Percentiles rank a stretch among this genome's conserved stretches.
Conservation (phyloP, 2,329 filamentous ascomycete genomes). For the Blastomyces percursus region DNA sequence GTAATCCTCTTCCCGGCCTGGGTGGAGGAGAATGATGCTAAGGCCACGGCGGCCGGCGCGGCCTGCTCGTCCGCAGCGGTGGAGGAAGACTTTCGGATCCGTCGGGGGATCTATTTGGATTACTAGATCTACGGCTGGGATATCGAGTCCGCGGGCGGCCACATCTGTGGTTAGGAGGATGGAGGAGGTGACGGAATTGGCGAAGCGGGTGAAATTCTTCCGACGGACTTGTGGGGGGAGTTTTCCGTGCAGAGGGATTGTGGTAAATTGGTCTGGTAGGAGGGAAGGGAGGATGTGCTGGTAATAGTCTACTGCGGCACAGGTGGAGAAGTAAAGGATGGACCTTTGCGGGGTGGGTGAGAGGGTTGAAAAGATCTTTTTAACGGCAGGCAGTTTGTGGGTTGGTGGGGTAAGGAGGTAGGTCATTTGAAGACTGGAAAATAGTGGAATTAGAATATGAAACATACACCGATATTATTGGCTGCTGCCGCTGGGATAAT, state of each 20-base stretch:
- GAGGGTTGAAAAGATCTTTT: conserved; percentile 57
- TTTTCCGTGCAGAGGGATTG: conserved; percentile 84
- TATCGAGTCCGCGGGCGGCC: conserved; percentile 80
- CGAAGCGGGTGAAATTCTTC: conserved; percentile 75
- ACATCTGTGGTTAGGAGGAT: conserved; percentile 89
- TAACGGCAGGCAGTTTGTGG: conserved; percentile 67
- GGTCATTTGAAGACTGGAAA: conserved; percentile 64
- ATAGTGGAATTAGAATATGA: not conserved
- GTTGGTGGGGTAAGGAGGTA: conserved; percentile 66
- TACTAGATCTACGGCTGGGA: conserved; percentile 82
- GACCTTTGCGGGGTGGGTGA: conserved; percentile 68
- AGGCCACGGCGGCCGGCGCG: conserved; percentile 60
- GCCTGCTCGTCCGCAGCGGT: conserved; percentile 53
- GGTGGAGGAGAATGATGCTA: conserved; percentile 74
- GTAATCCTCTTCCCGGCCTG: conserved; percentile 81
- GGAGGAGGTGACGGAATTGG: conserved; percentile 60
- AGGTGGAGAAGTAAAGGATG: conserved; percentile 88
- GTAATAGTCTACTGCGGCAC: conserved; percentile 91
- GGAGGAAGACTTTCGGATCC: conserved; percentile 74
- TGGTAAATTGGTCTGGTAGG: conserved; percentile 54
- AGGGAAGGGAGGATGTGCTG: conserved; percentile 65
- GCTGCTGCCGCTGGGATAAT: not conserved
- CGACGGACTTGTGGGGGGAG: conserved; percentile 77
- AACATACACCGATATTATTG: conserved; percentile 13
- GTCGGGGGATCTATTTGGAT: conserved; percentile 77